Conservation (phyloP, 2,329 filamentous ascomycete genomes). For the Penicillium palitans region DNA sequence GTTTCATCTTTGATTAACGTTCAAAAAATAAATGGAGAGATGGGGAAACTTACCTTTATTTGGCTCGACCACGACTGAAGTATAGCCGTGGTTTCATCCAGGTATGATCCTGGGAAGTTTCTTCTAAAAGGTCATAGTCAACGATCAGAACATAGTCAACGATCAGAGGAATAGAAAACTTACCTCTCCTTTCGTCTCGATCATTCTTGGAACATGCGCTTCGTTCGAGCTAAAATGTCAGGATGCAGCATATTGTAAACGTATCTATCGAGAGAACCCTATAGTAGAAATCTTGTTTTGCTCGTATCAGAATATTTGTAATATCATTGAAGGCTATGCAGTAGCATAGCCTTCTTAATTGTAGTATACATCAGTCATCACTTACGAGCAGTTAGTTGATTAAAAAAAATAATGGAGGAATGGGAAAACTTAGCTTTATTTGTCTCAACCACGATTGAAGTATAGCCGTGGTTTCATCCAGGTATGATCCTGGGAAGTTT, state of each 20-base stretch:
- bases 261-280: background rate
- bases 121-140: background rate
- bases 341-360: background rate
- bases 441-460: no score
- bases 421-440: background rate
- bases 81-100: background rate
- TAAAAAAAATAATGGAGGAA: no score
- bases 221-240: background rate
- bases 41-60: background rate
- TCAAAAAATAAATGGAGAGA: no score
- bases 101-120: no score
- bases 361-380: background rate
- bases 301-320: background rate
- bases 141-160: no score
- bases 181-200: background rate
- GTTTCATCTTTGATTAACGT: no score
- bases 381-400: background rate
- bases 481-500: no score
- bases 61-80: no score
- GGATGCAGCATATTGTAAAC: background rate
- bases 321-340: no score
- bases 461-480: background rate
- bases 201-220: no score
- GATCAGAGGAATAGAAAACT: background rate
- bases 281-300: background rate